Evolutionary conservation across 2,329 filamentous ascomycete species (phyloP).

Genomic region (Bipolaris cookei): DNA sequence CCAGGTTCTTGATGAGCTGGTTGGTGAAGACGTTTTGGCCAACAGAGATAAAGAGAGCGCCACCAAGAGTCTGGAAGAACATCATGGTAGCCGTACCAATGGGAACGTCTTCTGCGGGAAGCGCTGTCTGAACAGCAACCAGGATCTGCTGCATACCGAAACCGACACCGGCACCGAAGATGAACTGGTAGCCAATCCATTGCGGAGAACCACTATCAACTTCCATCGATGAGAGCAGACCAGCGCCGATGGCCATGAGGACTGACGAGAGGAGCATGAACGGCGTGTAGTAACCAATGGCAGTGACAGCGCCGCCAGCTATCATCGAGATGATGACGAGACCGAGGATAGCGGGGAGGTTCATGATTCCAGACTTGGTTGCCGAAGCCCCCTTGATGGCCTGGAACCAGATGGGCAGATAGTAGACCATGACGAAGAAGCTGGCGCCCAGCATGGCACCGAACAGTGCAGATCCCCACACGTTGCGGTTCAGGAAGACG

Average conservation of each 20-base stretch:
- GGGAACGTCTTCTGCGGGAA: conserved; percentile 53
- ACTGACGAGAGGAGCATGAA: conserved; percentile 54
- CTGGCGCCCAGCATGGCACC: conserved; percentile 51
- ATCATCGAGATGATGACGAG: conserved; percentile 54
- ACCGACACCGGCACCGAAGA: conserved; percentile 54
- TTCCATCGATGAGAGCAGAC: conserved; percentile 54
- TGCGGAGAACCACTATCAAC: conserved; percentile 46
- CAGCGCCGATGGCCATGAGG: conserved; percentile 55
- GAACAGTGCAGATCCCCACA: conserved; percentile 53
- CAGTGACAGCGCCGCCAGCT: conserved; percentile 49
- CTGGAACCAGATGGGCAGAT: conserved; percentile 58
- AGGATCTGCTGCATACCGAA: conserved; percentile 58
- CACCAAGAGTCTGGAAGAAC: conserved; percentile 57
- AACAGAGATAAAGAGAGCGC: conserved; percentile 57
- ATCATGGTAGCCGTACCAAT: conserved; percentile 57
- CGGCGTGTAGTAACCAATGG: conserved; percentile 58
- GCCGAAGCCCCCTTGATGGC: conserved; percentile 56
- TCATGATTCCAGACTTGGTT: conserved; percentile 57
- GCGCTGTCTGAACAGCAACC: conserved; percentile 54
- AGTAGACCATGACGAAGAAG: conserved; percentile 56
- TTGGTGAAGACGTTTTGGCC: conserved; percentile 60
- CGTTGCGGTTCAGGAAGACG: conserved; percentile 54
- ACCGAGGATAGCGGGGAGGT: conserved; percentile 55
- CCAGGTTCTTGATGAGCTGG: conserved; percentile 53
- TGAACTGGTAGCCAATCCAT: conserved; percentile 51